Evolutionary conservation across 345 rosid species (phyloP).

Genomic region (Eucalyptus victrix): DNA sequence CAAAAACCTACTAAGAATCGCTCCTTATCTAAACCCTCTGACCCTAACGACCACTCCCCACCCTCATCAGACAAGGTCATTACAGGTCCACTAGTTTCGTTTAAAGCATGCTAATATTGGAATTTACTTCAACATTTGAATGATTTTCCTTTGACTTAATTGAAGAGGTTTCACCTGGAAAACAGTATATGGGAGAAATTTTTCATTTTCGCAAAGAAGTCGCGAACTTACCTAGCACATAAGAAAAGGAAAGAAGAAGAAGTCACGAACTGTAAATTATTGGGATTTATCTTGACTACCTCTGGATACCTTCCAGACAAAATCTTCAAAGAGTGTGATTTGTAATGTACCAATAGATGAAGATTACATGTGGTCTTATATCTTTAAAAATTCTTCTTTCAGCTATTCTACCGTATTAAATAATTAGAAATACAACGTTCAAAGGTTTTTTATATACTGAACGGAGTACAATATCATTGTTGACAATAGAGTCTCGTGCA

Average conservation of each 20-base stretch:
- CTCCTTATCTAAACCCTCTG: too few species aligned
- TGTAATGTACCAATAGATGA: not conserved
- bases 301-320: not conserved
- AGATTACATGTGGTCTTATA: not conserved
- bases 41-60: accelerated
- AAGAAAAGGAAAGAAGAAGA: not conserved
- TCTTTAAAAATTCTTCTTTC: not conserved
- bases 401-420: not conserved
- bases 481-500: not conserved
- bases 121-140: not conserved
- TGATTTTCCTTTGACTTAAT: not conserved
- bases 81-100: accelerated
- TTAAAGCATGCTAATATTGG: too few species aligned
- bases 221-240: not conserved
- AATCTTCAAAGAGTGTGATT: not conserved
- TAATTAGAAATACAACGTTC: not conserved
- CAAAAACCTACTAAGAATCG: accelerated
- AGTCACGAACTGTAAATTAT: not conserved
- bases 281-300: not conserved
- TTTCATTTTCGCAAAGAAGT: not conserved
- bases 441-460: not conserved
- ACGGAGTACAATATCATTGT: not conserved
- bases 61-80: accelerated
- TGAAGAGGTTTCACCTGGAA: too few species aligned
- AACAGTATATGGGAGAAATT: not conserved